These are phyloP conservation scores for Phytophthora multivora DNA, from an alignment of 352 stramenopile genomes.

Conservation along the genomic window DNA sequence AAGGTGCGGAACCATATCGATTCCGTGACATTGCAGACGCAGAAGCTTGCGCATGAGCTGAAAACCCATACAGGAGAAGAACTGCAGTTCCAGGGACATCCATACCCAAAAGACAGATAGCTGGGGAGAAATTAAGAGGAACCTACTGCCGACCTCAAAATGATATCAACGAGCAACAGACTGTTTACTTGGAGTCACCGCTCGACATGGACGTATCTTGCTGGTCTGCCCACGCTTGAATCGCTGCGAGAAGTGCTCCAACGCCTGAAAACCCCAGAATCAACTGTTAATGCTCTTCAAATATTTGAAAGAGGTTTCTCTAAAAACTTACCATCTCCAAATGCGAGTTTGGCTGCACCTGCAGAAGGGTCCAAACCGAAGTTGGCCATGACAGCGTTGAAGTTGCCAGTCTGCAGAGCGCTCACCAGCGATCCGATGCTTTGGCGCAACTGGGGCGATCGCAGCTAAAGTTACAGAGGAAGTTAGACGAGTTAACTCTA, in stretches of 20 bases:
- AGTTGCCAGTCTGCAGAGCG: constrained; percentile 90
- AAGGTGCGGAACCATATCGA: constrained; percentile 54
- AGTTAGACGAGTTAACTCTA: background rate
- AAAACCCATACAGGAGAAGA: constrained; percentile 62
- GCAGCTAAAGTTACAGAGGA: constrained; percentile 41
- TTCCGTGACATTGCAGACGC: constrained; percentile 46
- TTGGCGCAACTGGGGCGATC: constrained; percentile 88
- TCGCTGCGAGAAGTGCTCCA: constrained; percentile 75
- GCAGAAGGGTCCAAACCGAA: constrained; percentile 86
- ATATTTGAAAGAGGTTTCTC: too few species aligned
- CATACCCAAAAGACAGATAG: constrained; percentile 43
- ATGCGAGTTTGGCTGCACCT: constrained; percentile 78
- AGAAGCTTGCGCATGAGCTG: constrained; percentile 43
- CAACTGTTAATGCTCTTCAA: too few species aligned
- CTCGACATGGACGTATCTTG: constrained; percentile 49
- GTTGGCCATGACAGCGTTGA: constrained; percentile 90
- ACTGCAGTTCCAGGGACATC: constrained; percentile 61
- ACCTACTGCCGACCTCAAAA: too few species aligned
- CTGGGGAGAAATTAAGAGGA: background rate
- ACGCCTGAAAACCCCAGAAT: constrained; percentile 43
- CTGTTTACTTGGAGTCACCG: constrained; percentile 20
- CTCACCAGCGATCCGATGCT: constrained; percentile 84
- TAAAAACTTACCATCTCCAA: constrained; percentile 72
- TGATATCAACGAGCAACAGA: background rate
- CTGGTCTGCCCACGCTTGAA: constrained; percentile 78